These are phyloP conservation scores for Eimeria acervulina DNA, from an alignment of 169 alveolate genomes.

Conservation along the genomic window DNA sequence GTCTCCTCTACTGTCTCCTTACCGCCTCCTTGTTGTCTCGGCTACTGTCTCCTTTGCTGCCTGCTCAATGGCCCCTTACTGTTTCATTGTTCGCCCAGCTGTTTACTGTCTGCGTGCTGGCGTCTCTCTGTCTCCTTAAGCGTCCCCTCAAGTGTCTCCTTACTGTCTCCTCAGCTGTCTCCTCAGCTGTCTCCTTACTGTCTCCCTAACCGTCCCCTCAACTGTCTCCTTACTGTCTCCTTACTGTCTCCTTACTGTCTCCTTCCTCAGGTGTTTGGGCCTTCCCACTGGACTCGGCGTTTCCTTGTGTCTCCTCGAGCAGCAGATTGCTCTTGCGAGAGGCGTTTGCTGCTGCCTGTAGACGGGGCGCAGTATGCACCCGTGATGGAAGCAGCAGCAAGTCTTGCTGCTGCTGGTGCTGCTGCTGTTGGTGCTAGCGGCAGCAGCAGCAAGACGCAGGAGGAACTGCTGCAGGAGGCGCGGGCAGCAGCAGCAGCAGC, in stretches of 20 bases:
- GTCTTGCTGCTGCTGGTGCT: slow-evolving; percentile 28
- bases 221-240: slow-evolving; percentile 4
- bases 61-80: too few species aligned
- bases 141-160: background rate
- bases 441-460: slow-evolving; percentile 26
- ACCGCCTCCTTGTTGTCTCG: background rate
- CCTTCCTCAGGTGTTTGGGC: slow-evolving; percentile 34
- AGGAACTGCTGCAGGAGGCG: background rate
- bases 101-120: background rate
- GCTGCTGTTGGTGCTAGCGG: background rate
- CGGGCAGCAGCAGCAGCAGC: slow-evolving; percentile 9
- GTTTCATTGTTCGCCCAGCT: background rate
- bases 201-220: background rate
- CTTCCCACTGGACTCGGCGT: slow-evolving; percentile 56
- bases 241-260: slow-evolving; percentile 10
- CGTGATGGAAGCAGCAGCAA: slow-evolving; percentile 47
- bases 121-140: background rate
- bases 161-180: slow-evolving; percentile 28
- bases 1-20: background rate
- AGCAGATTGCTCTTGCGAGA: slow-evolving; percentile 3
- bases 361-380: slow-evolving; percentile 22
- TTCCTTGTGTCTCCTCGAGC: slow-evolving; percentile 33
- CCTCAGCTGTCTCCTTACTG: background rate
- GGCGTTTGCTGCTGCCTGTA: slow-evolving; percentile 47
- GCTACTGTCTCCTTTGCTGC: background rate